Evolutionary conservation across 2,329 filamentous ascomycete species (phyloP).

Genomic region (Colletotrichum chlorophyti): DNA sequence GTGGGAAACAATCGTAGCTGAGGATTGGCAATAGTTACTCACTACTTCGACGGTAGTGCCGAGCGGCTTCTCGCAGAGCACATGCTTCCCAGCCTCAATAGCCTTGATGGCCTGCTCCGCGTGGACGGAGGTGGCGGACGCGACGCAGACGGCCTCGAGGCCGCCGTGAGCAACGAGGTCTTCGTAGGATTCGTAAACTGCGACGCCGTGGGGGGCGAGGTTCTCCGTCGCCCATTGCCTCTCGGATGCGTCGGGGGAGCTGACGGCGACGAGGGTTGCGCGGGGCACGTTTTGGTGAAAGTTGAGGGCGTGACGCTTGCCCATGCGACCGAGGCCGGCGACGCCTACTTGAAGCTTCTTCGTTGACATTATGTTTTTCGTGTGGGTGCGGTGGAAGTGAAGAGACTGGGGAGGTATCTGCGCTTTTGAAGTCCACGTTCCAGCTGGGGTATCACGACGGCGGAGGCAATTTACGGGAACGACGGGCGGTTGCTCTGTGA

Average conservation of each 20-base stretch:
- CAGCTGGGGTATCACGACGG: too few species aligned
- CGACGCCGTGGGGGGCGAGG: conserved; percentile 51
- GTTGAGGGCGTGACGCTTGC: conserved; percentile 57
- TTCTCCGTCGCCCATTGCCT: conserved; percentile 51
- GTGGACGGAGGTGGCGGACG: conserved; percentile 58
- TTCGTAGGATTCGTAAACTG: conserved; percentile 51
- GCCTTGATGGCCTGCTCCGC: conserved; percentile 63
- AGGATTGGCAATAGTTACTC: too few species aligned
- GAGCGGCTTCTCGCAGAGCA: conserved; percentile 66
- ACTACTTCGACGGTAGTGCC: conserved; percentile 66
- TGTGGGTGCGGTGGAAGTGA: background rate
- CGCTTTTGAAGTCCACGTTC: too few species aligned
- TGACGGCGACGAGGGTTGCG: conserved; percentile 56
- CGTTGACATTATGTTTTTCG: conserved; percentile 28
- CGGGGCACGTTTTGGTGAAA: conserved; percentile 52
- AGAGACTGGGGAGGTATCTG: too few species aligned
- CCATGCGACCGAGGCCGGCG: conserved; percentile 60
- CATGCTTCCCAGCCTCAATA: conserved; percentile 60
- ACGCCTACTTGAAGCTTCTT: conserved; percentile 50
- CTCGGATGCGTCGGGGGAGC: conserved; percentile 51
- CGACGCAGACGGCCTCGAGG: conserved; percentile 48
- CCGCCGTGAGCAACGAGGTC: conserved; percentile 50
- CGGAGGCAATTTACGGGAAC: too few species aligned
- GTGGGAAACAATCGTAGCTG: too few species aligned
- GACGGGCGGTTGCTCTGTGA: too few species aligned